Evolutionary conservation across 306 rosid species (phyloP), one percentile per base, ranked within the genome.

Genomic region (Rosa rugosa): DNA sequence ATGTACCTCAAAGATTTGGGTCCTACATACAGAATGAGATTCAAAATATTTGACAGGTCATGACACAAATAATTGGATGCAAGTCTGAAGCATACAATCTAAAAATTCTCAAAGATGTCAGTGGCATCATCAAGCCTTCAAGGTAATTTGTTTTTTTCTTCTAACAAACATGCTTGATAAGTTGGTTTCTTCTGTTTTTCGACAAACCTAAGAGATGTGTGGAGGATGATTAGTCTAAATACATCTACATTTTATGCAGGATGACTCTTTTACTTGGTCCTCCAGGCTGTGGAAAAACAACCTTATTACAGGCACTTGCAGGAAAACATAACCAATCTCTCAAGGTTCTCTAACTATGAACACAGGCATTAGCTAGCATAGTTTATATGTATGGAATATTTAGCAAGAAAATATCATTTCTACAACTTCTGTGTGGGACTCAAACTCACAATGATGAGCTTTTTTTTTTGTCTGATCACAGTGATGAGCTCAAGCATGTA

Each of bases 181-280:
- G 5, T 10, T 25, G 10, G 16, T 44, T 74, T 56, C 68, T 42
- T 40, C 16, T 45, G 2, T 46, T 18, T 75, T 11, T 63, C 14
- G 22, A 59, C 1, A 6, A 56, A 51, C n/a, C 65, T 16, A 71
- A 27, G 60, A 25, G 66, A 25, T 60, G 31, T 23, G 8, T 57
- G 22, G 63, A 9, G 31, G 9, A 54, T 20, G 23, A 18, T 18
- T n/a, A 54, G 23, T n/a, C 25, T 54, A 54, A n/a, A 6, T 17
- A n/a, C 6, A 2, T 27, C 31, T 27, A 27, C 31, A 27, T 27
- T 77, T 38, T 45, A 2, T 77, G 80, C 81, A 88, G 91, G 88
- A 60, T 86, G 84, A 88, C 91, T 72, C 80, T 84, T 63, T 69
- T 88, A 79, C 87, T 85, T 67, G 91, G 91, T 14, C 88, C 91